Conservation (phyloP, 2,329 filamentous ascomycete species). For the Cladosporium sp. region DNA sequence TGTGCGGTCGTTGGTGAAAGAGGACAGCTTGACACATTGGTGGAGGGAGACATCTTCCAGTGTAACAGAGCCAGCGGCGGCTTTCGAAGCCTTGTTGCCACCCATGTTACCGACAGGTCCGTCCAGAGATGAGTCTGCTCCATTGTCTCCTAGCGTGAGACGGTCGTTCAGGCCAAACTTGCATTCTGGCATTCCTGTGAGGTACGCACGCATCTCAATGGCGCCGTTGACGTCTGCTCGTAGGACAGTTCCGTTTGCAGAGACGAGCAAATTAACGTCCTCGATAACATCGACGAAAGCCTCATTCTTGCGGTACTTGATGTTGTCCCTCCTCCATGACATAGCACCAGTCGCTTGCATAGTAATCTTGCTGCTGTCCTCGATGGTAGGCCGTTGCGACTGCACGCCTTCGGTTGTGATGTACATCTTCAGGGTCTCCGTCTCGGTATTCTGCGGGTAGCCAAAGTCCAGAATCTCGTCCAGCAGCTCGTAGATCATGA, state of each 20-base stretch:
- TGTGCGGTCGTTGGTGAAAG: constrained; percentile 94
- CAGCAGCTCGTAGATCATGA: constrained; percentile 93
- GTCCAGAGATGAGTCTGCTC: constrained; percentile 53
- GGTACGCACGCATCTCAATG: constrained; percentile 97
- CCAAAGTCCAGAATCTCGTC: constrained; percentile 99
- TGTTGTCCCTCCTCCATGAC: constrained; percentile 95
- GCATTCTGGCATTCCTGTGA: constrained; percentile 95
- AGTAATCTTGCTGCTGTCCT: constrained; percentile 96
- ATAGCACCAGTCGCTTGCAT: constrained; percentile 98
- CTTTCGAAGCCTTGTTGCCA: constrained; percentile 87
- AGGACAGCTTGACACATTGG: constrained; percentile 95
- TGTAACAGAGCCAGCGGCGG: constrained; percentile 91
- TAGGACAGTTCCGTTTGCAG: constrained; percentile 91
- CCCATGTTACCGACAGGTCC: constrained; percentile 74
- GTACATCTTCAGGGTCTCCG: constrained; percentile 99
- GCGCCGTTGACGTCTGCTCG: constrained; percentile 96
- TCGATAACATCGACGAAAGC: constrained; percentile 99
- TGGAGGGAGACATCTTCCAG: constrained; percentile 99
- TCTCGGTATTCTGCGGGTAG: constrained; percentile 98
- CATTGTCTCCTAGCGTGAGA: constrained; percentile 74
- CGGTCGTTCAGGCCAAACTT: constrained; percentile 98
- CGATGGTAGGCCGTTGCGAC: constrained; percentile 73
- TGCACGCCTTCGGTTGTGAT: constrained; percentile 99
- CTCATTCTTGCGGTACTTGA: constrained; percentile 99
- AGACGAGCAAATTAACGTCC: constrained; percentile 98